phyloP scores from a whole-genome alignment of 371 early-diverging fungal genomes.

The Circinella umbellata region DNA sequence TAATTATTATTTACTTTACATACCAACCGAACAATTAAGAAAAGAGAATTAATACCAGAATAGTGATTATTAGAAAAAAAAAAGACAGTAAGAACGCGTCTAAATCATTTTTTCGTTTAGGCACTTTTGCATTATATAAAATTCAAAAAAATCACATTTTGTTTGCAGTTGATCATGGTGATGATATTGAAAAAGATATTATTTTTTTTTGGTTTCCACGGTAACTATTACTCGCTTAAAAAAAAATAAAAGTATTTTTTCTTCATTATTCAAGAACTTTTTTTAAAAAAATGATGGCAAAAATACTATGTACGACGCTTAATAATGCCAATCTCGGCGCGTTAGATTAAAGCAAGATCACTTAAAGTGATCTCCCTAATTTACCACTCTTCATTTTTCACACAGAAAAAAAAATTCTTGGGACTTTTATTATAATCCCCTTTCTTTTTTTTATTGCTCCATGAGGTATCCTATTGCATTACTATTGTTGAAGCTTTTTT shows the following conservation, averaged over 20 bases:
- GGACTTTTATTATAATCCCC: not conserved
- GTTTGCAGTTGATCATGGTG: not conserved
- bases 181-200: too few species aligned
- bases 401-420: not conserved
- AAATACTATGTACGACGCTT: not conserved
- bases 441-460: not conserved
- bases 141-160: slow-evolving; percentile 4
- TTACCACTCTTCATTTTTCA: not conserved
- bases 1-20: too few species aligned
- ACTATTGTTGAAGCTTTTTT: not conserved
- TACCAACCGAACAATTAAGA: too few species aligned
- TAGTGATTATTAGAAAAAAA: not conserved
- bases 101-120: slow-evolving; percentile 1
- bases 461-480: not conserved
- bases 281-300: not conserved
- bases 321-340: slow-evolving; percentile 12
- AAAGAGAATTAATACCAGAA: too few species aligned
- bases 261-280: too few species aligned
- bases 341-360: slow-evolving; percentile 10
- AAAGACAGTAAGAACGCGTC: slow-evolving; percentile 5
- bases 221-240: not conserved
- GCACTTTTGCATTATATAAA: not conserved
- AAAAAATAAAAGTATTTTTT: not conserved
- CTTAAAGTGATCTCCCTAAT: slow-evolving; percentile 5
- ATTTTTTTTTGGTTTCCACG: not conserved